Percentiles rank a stretch among this genome's conserved stretches.
phyloP scores from a whole-genome alignment of 129 eudicot species.

The Rutidosis leptorrhynchoides region DNA sequence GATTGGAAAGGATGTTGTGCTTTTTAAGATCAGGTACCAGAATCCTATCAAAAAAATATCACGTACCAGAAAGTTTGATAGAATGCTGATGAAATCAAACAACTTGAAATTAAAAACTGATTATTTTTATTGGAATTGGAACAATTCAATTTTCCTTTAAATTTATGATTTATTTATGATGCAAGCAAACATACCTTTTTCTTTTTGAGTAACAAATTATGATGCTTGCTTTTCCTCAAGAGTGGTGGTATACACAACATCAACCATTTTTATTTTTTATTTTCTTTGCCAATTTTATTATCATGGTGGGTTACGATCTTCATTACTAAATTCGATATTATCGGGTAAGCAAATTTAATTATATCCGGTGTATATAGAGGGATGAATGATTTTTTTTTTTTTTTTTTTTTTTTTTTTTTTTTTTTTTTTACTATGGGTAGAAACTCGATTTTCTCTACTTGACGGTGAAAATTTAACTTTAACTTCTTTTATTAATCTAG shows the following conservation, averaged over 20 bases:
- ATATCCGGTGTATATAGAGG: too few relatives aligned
- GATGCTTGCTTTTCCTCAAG: not conserved
- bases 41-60: too few relatives aligned
- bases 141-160: not conserved
- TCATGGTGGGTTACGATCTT: not conserved
- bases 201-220: not conserved
- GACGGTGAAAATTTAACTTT: too few relatives aligned
- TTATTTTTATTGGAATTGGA: not conserved
- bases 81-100: too few relatives aligned
- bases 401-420: too few relatives aligned
- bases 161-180: not conserved
- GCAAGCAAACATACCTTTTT: not conserved
- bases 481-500: too few relatives aligned
- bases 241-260: constrained; percentile 4
- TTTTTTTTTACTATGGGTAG: too few relatives aligned
- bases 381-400: too few relatives aligned
- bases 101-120: too few relatives aligned
- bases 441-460: too few relatives aligned
- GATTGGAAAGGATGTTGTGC: not conserved
- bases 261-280: too few relatives aligned
- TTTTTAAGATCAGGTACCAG: not conserved
- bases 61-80: too few relatives aligned
- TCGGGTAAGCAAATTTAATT: not conserved
- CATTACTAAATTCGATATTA: not conserved
- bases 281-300: not conserved